Percentiles rank a stretch among this genome's conserved stretches.
phyloP scores from a whole-genome alignment of 371 early-diverging fungal genomes.

The Thermomucor indicae-seudaticae region DNA sequence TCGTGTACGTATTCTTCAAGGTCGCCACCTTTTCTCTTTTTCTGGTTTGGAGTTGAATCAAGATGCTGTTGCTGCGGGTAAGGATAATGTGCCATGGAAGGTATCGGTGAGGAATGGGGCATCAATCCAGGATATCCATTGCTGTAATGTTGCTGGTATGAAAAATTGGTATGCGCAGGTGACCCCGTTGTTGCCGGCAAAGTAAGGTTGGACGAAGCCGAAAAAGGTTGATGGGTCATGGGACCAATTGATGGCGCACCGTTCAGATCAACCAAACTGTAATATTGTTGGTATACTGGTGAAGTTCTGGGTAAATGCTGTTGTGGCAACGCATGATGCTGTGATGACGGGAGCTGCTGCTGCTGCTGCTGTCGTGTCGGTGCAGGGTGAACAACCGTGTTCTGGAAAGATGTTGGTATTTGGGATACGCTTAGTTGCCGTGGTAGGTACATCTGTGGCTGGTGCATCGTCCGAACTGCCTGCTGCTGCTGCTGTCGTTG shows the following conservation, averaged over 20 bases:
- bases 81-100: conserved; percentile 9
- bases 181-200: conserved; percentile 15
- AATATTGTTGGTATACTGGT: not conserved
- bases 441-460: not conserved
- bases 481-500: not conserved
- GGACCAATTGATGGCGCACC: too few relatives aligned
- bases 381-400: too few relatives aligned
- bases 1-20: not conserved
- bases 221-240: not conserved
- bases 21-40: not conserved
- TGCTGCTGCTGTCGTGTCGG: not conserved
- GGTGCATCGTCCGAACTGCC: not conserved
- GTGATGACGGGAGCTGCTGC: not conserved
- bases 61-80: conserved; percentile 5
- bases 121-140: too few relatives aligned
- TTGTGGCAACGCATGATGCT: not conserved
- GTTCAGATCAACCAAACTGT: not conserved
- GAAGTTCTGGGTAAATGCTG: not conserved
- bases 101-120: not conserved
- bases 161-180: not conserved
- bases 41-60: not conserved
- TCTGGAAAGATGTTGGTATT: not conserved
- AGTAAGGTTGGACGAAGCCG: not conserved
- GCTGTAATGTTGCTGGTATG: too few relatives aligned
- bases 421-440: not conserved